A percentile compares a stretch with the other conserved stretches of the same genome.
phyloP scores from a whole-genome alignment of 2,329 filamentous ascomycete genomes.

The Apiospora hydei region DNA sequence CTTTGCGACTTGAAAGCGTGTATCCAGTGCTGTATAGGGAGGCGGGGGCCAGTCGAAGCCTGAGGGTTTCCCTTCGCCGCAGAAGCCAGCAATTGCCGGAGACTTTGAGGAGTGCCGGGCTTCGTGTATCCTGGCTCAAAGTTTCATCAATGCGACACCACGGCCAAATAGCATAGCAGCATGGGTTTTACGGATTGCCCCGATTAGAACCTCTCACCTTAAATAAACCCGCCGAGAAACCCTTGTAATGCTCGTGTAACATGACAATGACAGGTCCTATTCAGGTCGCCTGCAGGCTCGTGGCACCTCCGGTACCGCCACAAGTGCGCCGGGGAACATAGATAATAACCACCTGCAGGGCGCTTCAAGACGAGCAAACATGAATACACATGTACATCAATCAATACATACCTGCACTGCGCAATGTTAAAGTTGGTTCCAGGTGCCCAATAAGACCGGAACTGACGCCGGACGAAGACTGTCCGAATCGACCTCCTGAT shows the following conservation, averaged over 20 bases:
- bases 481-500: neutral
- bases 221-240: constrained; percentile 4
- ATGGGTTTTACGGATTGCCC: neutral
- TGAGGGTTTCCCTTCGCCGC: neutral
- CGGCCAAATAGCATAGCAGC: neutral
- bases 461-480: constrained; percentile 5
- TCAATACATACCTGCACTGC: neutral
- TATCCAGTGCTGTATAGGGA: neutral
- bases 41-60: neutral
- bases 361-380: neutral
- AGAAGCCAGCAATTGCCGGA: neutral
- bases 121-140: neutral
- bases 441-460: neutral
- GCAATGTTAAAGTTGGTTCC: neutral
- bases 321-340: neutral
- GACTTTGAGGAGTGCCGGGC: neutral
- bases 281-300: constrained; percentile 18
- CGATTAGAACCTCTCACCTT: constrained; percentile 2
- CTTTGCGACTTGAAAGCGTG: neutral
- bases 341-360: neutral
- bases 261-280: constrained; percentile 19
- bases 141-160: constrained; percentile 10
- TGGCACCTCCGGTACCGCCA: constrained; percentile 1
- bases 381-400: neutral
- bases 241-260: neutral